Conservation (phyloP, 2,329 filamentous ascomycete species). For the Pseudogymnoascus sp. region DNA sequence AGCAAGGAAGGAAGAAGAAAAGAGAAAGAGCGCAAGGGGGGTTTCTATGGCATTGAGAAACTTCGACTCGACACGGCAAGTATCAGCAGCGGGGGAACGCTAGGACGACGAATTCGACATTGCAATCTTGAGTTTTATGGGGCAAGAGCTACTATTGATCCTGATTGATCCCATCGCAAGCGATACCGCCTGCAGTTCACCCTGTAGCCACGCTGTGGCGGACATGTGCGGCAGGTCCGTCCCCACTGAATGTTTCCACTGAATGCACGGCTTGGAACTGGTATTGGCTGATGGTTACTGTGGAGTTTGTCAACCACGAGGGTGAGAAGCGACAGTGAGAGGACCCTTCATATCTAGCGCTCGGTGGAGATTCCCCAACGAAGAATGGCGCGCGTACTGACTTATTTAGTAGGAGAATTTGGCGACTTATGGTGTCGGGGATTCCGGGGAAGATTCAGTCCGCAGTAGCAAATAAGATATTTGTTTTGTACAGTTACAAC, state of each 20-base stretch:
- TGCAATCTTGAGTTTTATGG: background rate
- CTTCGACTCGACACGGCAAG: background rate
- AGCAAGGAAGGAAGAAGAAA: background rate
- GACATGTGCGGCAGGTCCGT: background rate
- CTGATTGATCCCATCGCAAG: background rate
- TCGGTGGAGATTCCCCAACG: background rate
- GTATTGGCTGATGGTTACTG: background rate
- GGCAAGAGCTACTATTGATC: background rate
- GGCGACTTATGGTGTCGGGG: background rate
- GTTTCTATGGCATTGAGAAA: background rate
- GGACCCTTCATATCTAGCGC: background rate
- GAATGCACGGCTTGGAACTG: background rate
- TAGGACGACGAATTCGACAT: background rate
- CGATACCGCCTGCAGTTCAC: background rate
- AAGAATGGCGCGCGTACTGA: background rate
- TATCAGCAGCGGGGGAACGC: background rate
- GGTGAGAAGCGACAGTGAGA: background rate
- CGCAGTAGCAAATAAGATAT: background rate
- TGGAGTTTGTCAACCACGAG: conserved; percentile 1
- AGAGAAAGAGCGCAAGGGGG: background rate
- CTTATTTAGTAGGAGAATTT: background rate
- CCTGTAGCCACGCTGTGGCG: background rate
- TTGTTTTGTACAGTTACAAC: background rate
- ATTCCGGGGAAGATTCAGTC: background rate
- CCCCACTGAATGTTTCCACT: background rate